phyloP scores from a whole-genome alignment of 257 asterid genomes.

The Solanum ossicruentum region DNA sequence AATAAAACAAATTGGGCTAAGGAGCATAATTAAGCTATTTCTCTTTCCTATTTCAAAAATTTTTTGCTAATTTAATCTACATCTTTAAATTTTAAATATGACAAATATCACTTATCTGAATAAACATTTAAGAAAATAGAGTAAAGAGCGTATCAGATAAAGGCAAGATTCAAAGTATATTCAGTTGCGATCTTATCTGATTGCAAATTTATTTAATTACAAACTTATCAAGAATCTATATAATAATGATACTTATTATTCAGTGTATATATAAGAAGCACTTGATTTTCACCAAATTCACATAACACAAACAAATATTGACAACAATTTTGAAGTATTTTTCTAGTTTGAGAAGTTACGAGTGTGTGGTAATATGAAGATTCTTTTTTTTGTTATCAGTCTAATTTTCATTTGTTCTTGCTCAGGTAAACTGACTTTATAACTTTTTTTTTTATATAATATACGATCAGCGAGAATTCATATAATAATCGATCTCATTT shows the following conservation, averaged over 20 bases:
- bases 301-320: neutral
- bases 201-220: neutral
- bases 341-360: neutral
- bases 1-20: too few species aligned
- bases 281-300: neutral
- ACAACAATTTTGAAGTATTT: neutral
- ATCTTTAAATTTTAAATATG: too few species aligned
- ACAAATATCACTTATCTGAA: too few species aligned
- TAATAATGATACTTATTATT: neutral
- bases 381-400: neutral
- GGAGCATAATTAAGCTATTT: too few species aligned
- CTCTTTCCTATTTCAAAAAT: too few species aligned
- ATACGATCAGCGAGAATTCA: neutral
- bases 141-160: too few species aligned
- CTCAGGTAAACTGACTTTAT: neutral
- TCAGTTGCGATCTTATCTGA: neutral
- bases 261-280: neutral
- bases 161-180: too few species aligned
- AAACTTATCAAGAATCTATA: neutral
- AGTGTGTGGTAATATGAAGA: neutral
- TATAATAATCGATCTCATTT: neutral
- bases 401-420: neutral
- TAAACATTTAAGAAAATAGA: too few species aligned
- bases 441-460: neutral
- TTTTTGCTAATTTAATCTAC: too few species aligned